phyloP scores from a whole-genome alignment of 441 rosid species.

The Syzygium malaccense region DNA sequence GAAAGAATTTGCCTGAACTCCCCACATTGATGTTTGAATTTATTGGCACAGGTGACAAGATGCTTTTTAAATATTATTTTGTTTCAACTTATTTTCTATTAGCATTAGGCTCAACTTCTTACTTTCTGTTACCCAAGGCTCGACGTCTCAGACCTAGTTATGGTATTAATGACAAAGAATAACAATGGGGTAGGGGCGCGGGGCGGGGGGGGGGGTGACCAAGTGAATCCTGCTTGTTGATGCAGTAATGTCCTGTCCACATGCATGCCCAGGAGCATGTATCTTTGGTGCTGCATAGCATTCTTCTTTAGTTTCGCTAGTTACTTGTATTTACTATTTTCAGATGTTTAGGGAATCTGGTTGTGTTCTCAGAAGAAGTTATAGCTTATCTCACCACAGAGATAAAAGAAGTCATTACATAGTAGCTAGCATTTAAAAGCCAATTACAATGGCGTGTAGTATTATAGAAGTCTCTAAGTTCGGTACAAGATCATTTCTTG shows the following conservation, averaged over 20 bases:
- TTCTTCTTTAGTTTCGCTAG: not conserved
- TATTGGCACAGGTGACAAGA: constrained; percentile 67
- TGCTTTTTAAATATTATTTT: not conserved
- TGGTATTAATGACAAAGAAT: not conserved
- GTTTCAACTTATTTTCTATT: not conserved
- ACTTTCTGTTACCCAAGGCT: no score
- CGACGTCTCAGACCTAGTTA: no score
- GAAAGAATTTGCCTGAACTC: constrained; percentile 65
- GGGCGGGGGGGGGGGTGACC: not conserved
- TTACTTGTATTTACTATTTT: not conserved
- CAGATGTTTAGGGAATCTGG: not conserved
- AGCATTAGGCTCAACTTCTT: not conserved
- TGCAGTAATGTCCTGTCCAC: not conserved
- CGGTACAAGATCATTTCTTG: not conserved
- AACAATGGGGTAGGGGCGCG: not conserved
- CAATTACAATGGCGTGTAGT: not conserved
- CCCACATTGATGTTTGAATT: constrained; percentile 96
- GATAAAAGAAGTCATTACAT: not conserved
- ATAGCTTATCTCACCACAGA: not conserved
- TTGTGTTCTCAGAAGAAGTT: not conserved
- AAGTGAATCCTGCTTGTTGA: not conserved
- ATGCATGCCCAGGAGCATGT: not conserved
- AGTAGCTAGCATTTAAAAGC: not conserved
- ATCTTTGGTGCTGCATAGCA: not conserved
- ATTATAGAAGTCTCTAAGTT: not conserved